Conservation (phyloP, 352 stramenopile species). For the Phytophthora tentaculata region DNA sequence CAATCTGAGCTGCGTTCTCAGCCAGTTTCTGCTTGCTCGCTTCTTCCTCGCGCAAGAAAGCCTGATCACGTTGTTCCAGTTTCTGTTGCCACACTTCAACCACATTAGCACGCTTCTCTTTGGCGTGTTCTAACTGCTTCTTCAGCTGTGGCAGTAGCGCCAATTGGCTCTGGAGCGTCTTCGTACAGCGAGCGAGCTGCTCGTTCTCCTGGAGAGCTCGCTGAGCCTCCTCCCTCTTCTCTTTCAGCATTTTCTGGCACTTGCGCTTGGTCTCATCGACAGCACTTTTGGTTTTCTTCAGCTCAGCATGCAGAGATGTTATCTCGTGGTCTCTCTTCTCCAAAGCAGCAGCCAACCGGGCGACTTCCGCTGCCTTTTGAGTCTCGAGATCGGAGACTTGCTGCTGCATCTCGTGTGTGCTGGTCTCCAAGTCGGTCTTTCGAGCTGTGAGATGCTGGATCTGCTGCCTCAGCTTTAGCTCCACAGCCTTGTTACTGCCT, state of each 20-base stretch:
- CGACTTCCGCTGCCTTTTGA: conserved; percentile 21
- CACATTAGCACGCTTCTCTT: conserved; percentile 45
- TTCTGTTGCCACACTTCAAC: conserved; percentile 29
- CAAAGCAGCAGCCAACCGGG: conserved; percentile 28
- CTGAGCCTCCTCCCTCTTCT: conserved; percentile 62
- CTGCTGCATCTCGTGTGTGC: conserved; percentile 35
- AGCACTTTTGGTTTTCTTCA: conserved; percentile 49
- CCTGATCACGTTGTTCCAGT: conserved; percentile 48
- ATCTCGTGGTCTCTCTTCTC: conserved; percentile 30
- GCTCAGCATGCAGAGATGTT: conserved; percentile 32
- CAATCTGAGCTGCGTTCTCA: conserved; percentile 35
- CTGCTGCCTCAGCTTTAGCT: conserved; percentile 36
- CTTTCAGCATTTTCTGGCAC: conserved; percentile 54
- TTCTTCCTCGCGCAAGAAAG: conserved; percentile 60
- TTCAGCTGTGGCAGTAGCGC: conserved; percentile 61
- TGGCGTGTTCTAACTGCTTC: conserved; percentile 53
- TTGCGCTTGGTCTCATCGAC: conserved; percentile 52
- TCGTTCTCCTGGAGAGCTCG: conserved; percentile 55
- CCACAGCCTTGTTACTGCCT: conserved; percentile 24
- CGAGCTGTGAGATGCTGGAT: conserved; percentile 39
- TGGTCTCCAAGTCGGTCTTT: conserved; percentile 13
- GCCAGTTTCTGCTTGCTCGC: conserved; percentile 47
- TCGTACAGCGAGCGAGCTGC: conserved; percentile 29
- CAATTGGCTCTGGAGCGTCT: conserved; percentile 43
- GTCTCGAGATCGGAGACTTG: conserved; percentile 41